Evolutionary conservation across 1,284 basidiomycete genomes (phyloP).

Genomic region (Inonotus hispidus): DNA sequence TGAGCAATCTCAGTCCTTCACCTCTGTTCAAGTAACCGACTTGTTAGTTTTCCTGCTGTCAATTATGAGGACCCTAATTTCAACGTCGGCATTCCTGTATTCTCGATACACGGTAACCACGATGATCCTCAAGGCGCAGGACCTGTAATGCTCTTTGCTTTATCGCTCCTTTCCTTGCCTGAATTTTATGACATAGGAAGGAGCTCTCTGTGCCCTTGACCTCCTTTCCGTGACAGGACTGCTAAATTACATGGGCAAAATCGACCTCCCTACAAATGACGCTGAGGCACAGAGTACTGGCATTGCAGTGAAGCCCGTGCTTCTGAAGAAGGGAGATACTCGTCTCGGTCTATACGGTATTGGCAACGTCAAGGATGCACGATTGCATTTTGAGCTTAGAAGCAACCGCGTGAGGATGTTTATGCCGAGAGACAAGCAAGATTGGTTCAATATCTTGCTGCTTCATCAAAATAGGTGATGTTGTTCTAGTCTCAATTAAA

Average conservation of each 20-base stretch:
- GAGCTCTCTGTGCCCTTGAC: conserved; percentile 93
- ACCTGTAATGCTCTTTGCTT: conserved; percentile 46
- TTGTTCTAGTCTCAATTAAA: background rate
- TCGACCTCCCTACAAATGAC: conserved; percentile 61
- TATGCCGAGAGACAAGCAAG: conserved; percentile 83
- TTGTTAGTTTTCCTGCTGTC: conserved; percentile 82
- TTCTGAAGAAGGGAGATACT: conserved; percentile 86
- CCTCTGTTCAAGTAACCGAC: background rate
- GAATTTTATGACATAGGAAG: conserved; percentile 63
- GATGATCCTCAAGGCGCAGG: conserved; percentile 98
- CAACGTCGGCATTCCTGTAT: conserved; percentile 92
- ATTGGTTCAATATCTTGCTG: conserved; percentile 94
- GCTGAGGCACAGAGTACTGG: conserved; percentile 65
- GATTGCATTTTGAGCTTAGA: conserved; percentile 94
- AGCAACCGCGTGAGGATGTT: conserved; percentile 95
- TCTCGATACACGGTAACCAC: conserved; percentile 99
- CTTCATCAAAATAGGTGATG: conserved; percentile 91
- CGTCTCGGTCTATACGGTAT: conserved; percentile 90
- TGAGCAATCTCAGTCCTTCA: conserved; percentile 40
- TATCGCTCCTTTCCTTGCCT: background rate
- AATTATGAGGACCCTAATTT: conserved; percentile 98
- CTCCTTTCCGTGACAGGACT: conserved; percentile 91
- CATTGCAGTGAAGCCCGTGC: conserved; percentile 84
- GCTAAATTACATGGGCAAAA: conserved; percentile 96
- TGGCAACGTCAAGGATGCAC: conserved; percentile 93